Conservation (phyloP, 371 early-diverging fungal genomes). For the Blastocladiella emersonii region DNA sequence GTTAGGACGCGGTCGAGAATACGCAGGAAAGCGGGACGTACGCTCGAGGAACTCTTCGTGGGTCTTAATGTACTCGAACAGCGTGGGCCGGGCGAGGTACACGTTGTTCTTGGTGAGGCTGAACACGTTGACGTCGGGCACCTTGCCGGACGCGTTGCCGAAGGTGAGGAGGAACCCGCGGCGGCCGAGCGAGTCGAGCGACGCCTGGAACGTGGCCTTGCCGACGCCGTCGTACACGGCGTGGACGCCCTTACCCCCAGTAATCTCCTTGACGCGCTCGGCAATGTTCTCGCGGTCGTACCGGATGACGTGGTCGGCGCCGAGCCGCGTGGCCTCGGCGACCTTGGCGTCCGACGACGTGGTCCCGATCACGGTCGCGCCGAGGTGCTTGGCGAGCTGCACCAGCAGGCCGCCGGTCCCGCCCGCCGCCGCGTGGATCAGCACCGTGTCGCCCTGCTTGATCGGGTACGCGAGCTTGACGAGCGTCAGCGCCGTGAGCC, state of each 20-base stretch:
- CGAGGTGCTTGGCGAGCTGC: constrained; percentile 55
- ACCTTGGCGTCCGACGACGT: constrained; percentile 72
- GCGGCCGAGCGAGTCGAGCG: constrained; percentile 52
- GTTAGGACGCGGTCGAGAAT: neutral
- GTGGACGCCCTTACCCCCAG: constrained; percentile 60
- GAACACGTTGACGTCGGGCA: constrained; percentile 52
- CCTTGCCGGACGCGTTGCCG: constrained; percentile 82
- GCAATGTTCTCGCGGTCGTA: constrained; percentile 49
- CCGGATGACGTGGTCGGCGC: constrained; percentile 57
- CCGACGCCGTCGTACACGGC: constrained; percentile 89
- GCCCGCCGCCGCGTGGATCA: constrained; percentile 65
- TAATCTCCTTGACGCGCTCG: constrained; percentile 57
- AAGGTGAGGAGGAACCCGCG: constrained; percentile 74
- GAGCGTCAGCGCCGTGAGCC: constrained; percentile 66
- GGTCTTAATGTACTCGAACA: constrained; percentile 54
- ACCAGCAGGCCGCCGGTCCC: constrained; percentile 69
- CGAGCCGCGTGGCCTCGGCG: constrained; percentile 5
- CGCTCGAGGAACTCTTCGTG: constrained; percentile 51
- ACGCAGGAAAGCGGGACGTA: constrained; percentile 9
- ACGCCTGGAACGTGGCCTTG: constrained; percentile 64
- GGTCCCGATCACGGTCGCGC: constrained; percentile 83
- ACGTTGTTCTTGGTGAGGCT: constrained; percentile 53
- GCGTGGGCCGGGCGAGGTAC: constrained; percentile 57
- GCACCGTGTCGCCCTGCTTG: constrained; percentile 23
- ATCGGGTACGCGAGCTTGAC: constrained; percentile 57